These are phyloP conservation scores for Colletotrichum caudatum DNA, from an alignment of 2,329 filamentous ascomycete genomes.

Conservation along the genomic window DNA sequence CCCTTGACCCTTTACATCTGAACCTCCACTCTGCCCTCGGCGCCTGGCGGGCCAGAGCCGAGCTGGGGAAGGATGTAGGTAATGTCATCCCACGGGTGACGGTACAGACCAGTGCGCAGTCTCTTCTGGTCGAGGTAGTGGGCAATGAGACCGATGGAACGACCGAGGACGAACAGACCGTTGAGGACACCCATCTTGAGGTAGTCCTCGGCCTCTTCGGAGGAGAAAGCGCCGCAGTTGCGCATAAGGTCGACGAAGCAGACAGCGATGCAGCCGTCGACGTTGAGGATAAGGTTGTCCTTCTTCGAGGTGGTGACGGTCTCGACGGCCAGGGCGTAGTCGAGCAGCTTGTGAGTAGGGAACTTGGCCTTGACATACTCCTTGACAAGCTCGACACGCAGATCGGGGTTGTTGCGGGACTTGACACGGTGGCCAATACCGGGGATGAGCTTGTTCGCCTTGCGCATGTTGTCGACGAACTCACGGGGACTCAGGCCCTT, in stretches of 20 bases:
- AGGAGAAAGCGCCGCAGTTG: slow-evolving; percentile 96
- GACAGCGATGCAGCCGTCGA: slow-evolving; percentile 97
- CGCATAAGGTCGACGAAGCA: slow-evolving; percentile 98
- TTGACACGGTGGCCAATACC: slow-evolving; percentile 99
- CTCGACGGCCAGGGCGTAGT: slow-evolving; percentile 98
- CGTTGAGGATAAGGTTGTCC: slow-evolving; percentile 99
- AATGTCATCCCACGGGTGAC: slow-evolving; percentile 99
- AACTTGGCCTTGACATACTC: slow-evolving; percentile 98
- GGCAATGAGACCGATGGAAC: slow-evolving; percentile 98
- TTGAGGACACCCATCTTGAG: slow-evolving; percentile 99
- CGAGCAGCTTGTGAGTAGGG: slow-evolving; percentile 96
- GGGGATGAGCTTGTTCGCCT: slow-evolving; percentile 99
- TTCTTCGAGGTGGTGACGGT: slow-evolving; percentile 99
- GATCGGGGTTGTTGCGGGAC: slow-evolving; percentile 99
- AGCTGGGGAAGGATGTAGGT: slow-evolving; percentile 92
- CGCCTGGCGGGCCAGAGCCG: slow-evolving; percentile 76
- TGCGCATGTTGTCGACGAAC: slow-evolving; percentile 98
- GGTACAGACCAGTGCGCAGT: slow-evolving; percentile 97
- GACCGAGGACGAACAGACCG: slow-evolving; percentile 97
- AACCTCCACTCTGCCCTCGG: slow-evolving; percentile 91
- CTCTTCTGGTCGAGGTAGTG: slow-evolving; percentile 99
- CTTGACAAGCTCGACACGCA: slow-evolving; percentile 99
- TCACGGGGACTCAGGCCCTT: slow-evolving; percentile 98
- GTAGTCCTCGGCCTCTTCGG: slow-evolving; percentile 98
- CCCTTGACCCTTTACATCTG: slow-evolving; percentile 67